Evolutionary conservation across 768 basidiomycete species (phyloP).

Genomic region (Strobilomyces dryophilus): DNA sequence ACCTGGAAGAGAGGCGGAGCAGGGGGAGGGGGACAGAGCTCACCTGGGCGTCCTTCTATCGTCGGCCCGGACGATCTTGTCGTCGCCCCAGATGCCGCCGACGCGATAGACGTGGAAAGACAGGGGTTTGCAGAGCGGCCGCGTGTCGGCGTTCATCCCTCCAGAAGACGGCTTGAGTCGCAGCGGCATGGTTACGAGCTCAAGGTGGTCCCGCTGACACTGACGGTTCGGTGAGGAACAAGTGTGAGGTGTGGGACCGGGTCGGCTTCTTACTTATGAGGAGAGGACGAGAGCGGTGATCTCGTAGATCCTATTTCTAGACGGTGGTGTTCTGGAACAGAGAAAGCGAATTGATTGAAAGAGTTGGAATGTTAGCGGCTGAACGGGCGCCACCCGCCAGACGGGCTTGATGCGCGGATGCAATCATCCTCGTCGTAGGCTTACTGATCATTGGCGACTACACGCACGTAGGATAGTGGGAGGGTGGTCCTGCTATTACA

Average conservation of each 20-base stretch:
- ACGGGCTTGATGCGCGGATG: not conserved
- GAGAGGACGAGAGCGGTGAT: too few species aligned
- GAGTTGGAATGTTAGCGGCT: too few species aligned
- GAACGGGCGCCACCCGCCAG: not conserved
- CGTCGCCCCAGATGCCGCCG: conserved; percentile 27
- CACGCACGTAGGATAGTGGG: not conserved
- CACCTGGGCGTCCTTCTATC: conserved; percentile 25
- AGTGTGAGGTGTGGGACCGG: not conserved
- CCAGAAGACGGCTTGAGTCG: not conserved
- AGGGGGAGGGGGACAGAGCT: not conserved
- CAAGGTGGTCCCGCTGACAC: too few species aligned
- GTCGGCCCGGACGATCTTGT: conserved; percentile 26
- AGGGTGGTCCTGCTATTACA: not conserved
- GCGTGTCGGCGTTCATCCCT: conserved; percentile 1
- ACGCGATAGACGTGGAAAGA: conserved; percentile 27
- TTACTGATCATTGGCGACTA: not conserved
- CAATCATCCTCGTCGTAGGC: not conserved
- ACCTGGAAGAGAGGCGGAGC: too few species aligned
- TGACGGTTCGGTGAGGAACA: not conserved
- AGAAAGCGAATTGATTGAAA: too few species aligned
- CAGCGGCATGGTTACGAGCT: not conserved
- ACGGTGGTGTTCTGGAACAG: too few species aligned
- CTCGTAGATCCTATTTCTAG: too few species aligned
- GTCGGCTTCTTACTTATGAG: too few species aligned
- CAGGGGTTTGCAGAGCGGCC: conserved; percentile 1